These are phyloP conservation scores for Pisolithus tinctorius DNA, from an alignment of 768 basidiomycete genomes.

Conservation along the genomic window DNA sequence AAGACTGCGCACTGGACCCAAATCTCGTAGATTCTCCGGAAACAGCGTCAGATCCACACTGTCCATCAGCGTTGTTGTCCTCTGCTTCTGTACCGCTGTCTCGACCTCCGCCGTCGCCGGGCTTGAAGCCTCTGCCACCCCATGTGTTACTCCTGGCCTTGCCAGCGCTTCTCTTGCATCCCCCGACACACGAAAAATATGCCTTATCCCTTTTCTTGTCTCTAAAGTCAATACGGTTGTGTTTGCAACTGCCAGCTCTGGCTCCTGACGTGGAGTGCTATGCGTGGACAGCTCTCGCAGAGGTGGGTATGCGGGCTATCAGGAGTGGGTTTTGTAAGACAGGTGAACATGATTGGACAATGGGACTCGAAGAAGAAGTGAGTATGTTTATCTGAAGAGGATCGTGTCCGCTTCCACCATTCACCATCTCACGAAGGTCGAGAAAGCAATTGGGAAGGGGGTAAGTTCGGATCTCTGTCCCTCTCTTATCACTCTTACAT, in stretches of 20 bases:
- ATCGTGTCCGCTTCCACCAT: not conserved
- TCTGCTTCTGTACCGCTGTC: not conserved
- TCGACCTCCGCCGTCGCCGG: not conserved
- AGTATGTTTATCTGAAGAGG: constrained; percentile 1
- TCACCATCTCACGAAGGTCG: constrained; percentile 31
- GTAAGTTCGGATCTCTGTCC: constrained; percentile 34
- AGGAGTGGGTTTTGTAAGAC: constrained; percentile 35
- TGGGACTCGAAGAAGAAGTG: constrained; percentile 52
- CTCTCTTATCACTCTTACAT: not conserved
- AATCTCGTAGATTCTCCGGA: not conserved
- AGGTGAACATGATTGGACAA: constrained; percentile 37
- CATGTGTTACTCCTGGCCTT: constrained; percentile 53
- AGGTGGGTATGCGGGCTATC: constrained; percentile 56
- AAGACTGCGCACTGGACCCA: constrained; percentile 22
- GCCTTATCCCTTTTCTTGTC: constrained; percentile 52
- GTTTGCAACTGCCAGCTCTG: constrained; percentile 43
- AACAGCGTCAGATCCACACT: not conserved
- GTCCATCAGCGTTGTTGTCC: not conserved
- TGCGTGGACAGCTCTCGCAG: constrained; percentile 64
- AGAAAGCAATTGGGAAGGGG: constrained; percentile 63
- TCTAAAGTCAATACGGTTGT: constrained; percentile 47
- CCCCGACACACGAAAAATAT: constrained; percentile 55
- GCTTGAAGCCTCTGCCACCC: constrained; percentile 31
- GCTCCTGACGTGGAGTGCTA: constrained; percentile 58
- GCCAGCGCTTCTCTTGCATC: constrained; percentile 55